Percentiles rank a stretch among this genome's conserved stretches.
Evolutionary conservation across 352 stramenopile genomes (phyloP).

Genomic region (Phytophthora sojae): DNA sequence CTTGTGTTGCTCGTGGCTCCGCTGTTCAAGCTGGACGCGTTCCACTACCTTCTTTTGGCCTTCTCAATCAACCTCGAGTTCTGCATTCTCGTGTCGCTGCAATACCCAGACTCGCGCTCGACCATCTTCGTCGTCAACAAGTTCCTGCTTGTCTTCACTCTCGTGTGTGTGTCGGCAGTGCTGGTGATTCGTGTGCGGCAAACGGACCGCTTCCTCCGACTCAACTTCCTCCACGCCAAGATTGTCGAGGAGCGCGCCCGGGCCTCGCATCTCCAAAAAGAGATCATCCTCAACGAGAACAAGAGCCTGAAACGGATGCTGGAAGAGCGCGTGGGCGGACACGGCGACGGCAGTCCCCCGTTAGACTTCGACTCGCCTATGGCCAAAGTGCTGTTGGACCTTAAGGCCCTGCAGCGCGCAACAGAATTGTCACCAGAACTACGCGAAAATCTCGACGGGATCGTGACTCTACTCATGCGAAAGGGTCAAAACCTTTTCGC

Average conservation of each 20-base stretch:
- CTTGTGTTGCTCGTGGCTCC: conserved; percentile 68
- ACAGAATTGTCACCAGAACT: conserved; percentile 69
- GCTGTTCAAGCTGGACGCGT: conserved; percentile 80
- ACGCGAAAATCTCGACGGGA: conserved; percentile 77
- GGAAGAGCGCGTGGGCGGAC: conserved; percentile 55
- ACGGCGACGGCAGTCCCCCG: conserved; percentile 32
- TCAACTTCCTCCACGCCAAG: conserved; percentile 82
- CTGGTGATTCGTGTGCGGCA: conserved; percentile 64
- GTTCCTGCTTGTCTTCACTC: conserved; percentile 73
- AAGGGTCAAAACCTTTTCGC: conserved; percentile 86
- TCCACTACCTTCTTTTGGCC: conserved; percentile 71
- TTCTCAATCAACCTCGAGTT: conserved; percentile 77
- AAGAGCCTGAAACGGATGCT: conserved; percentile 87
- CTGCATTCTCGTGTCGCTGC: conserved; percentile 62
- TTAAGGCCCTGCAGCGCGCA: conserved; percentile 76
- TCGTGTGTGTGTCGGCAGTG: conserved; percentile 64
- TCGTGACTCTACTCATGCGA: conserved; percentile 78
- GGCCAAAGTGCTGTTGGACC: conserved; percentile 78
- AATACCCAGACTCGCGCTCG: conserved; percentile 68
- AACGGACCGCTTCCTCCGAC: conserved; percentile 73
- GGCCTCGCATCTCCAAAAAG: conserved; percentile 73
- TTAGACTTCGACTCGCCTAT: conserved; percentile 86
- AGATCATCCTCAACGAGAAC: conserved; percentile 88
- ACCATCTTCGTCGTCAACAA: conserved; percentile 76
- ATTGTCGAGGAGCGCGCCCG: conserved; percentile 74